phyloP scores from a whole-genome alignment of 1,139 yeast genomes.

The Oligophagozyma castellii region DNA sequence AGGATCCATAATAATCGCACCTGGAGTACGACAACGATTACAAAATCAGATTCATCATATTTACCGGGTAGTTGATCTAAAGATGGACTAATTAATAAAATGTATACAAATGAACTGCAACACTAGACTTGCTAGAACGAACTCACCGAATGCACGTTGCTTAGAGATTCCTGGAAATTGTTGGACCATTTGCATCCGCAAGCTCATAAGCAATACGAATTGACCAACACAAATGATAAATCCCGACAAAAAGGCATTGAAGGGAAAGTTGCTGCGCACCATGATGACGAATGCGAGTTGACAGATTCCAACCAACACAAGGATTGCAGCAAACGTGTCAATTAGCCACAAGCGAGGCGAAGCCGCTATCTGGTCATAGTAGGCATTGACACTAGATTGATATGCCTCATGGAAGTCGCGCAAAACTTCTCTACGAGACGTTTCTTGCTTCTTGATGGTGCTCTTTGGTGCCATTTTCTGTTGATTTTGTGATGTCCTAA shows the following conservation, averaged over 20 bases:
- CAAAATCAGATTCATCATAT: too few relatives aligned
- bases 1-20: too few relatives aligned
- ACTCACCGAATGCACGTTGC: slow-evolving; percentile 82
- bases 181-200: slow-evolving; percentile 55
- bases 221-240: slow-evolving; percentile 90
- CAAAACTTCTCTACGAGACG: slow-evolving; percentile 5
- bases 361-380: slow-evolving; percentile 24
- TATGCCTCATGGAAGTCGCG: slow-evolving; percentile 38
- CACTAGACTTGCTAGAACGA: slow-evolving; percentile 70
- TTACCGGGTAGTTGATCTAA: too few relatives aligned
- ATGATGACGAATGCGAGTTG: slow-evolving; percentile 68
- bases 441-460: too few relatives aligned
- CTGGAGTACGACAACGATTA: too few relatives aligned
- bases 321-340: slow-evolving; percentile 61
- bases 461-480: too few relatives aligned
- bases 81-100: slow-evolving; percentile 83
- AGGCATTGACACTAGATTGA: slow-evolving; percentile 34
- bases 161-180: slow-evolving; percentile 47
- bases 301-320: slow-evolving; percentile 59
- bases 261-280: slow-evolving; percentile 77
- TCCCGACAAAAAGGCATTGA: slow-evolving; percentile 92
- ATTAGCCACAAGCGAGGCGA: slow-evolving; percentile 42
- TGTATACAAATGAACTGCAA: slow-evolving; percentile 84
- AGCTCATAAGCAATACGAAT: slow-evolving; percentile 70
- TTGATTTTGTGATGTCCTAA: too few relatives aligned